phyloP scores from a whole-genome alignment of 73 alveolate species.

The Paramecium primaurelia region DNA sequence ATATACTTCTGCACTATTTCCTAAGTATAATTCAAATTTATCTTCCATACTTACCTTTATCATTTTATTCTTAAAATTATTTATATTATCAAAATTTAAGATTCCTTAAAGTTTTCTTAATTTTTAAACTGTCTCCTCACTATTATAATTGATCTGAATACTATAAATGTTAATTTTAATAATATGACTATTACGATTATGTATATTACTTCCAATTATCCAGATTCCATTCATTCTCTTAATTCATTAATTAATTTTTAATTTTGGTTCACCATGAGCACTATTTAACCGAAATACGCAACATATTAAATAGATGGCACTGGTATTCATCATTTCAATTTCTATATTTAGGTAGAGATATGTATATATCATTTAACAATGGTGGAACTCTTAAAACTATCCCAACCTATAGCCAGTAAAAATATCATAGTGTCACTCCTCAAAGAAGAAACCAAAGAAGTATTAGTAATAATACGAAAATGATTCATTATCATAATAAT shows the following conservation, averaged over 20 bases:
- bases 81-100: background rate
- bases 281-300: background rate
- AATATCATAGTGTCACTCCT: background rate
- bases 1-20: conserved; percentile 65
- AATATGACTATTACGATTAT: background rate
- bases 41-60: background rate
- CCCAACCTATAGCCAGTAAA: background rate
- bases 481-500: conserved; percentile 5
- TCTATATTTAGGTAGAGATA: background rate
- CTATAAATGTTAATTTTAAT: background rate
- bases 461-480: background rate
- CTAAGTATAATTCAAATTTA: conserved; percentile 15
- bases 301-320: background rate
- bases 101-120: background rate
- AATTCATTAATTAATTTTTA: conserved; percentile 8
- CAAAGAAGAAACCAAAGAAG: background rate
- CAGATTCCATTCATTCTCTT: background rate
- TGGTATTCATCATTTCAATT: background rate
- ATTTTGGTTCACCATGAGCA: background rate
- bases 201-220: conserved; percentile 21
- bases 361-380: background rate
- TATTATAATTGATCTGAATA: background rate
- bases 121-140: background rate
- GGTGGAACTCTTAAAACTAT: background rate
- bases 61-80: background rate